phyloP scores from a whole-genome alignment of 257 asterid genomes.

The Gentiana macrophylla region DNA sequence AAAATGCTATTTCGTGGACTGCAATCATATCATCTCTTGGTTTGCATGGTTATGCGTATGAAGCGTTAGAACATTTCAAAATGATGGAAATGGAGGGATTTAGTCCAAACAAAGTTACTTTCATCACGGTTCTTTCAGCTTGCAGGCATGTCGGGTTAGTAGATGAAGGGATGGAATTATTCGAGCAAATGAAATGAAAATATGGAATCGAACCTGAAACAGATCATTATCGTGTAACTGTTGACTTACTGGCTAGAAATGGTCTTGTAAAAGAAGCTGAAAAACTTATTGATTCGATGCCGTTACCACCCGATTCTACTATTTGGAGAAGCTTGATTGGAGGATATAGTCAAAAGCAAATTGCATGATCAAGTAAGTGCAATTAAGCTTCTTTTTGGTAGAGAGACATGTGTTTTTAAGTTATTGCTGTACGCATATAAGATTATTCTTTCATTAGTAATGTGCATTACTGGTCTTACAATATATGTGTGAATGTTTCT shows the following conservation, averaged over 20 bases:
- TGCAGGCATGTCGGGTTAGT: conserved; percentile 78
- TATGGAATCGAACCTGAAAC: conserved; percentile 60
- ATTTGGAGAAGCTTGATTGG: conserved; percentile 74
- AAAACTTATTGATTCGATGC: conserved; percentile 54
- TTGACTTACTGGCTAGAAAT: conserved; percentile 61
- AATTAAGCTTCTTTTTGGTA: no score
- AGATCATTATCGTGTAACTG: conserved; percentile 58
- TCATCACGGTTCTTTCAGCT: conserved; percentile 60
- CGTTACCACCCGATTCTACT: conserved; percentile 62
- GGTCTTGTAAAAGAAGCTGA: conserved; percentile 70
- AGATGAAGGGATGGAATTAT: conserved; percentile 52
- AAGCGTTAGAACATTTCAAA: conserved; percentile 43
- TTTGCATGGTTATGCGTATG: conserved; percentile 49
- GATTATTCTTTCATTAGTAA: no score
- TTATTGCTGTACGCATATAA: no score
- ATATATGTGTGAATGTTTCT: no score
- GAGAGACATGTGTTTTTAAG: no score
- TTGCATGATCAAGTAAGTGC: no score
- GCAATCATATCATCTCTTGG: conserved; percentile 56
- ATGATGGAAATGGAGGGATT: conserved; percentile 51
- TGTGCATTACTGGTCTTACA: no score
- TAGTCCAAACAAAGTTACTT: conserved; percentile 57
- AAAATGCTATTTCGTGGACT: conserved; percentile 67
- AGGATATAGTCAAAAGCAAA: conserved; percentile 34
- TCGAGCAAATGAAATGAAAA: conserved; percentile 36